These are phyloP conservation scores for Tolypocladium pustulatum DNA, from an alignment of 2,329 filamentous ascomycete species.

Conservation along the genomic window DNA sequence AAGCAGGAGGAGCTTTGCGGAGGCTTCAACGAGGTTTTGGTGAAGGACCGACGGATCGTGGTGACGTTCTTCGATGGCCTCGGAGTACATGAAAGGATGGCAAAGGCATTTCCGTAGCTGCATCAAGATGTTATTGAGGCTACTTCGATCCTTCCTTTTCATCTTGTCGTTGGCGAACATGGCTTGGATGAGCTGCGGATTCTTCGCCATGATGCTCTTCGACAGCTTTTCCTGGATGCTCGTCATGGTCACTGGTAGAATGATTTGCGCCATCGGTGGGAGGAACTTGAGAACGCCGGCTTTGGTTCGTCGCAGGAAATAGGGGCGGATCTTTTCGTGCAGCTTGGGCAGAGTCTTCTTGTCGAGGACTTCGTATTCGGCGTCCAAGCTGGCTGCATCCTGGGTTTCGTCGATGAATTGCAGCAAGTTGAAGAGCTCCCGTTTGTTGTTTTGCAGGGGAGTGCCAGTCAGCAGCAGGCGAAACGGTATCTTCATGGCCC, in stretches of 20 bases:
- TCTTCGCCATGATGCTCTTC: conserved; percentile 86
- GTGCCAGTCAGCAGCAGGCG: conserved; percentile 83
- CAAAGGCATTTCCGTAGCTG: conserved; percentile 91
- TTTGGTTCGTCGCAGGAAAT: conserved; percentile 70
- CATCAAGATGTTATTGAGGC: conserved; percentile 88
- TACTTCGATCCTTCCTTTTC: conserved; percentile 63
- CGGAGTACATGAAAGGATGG: conserved; percentile 91
- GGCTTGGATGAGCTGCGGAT: conserved; percentile 75
- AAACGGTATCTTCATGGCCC: conserved; percentile 66
- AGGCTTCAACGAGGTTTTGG: conserved; percentile 81
- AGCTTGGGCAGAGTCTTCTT: conserved; percentile 72
- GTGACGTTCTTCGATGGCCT: conserved; percentile 75
- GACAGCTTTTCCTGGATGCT: conserved; percentile 88
- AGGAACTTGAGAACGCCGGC: conserved; percentile 83
- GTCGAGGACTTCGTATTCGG: conserved; percentile 66
- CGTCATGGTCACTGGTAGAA: conserved; percentile 92
- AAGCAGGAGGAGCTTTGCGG: conserved; percentile 76
- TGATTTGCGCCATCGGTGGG: conserved; percentile 88
- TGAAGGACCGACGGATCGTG: conserved; percentile 52
- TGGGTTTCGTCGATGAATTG: conserved; percentile 74
- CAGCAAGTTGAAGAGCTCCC: conserved; percentile 91
- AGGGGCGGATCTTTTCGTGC: conserved; percentile 71
- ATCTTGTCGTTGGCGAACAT: conserved; percentile 65
- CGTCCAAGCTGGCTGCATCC: conserved; percentile 64
- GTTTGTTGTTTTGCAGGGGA: conserved; percentile 88